Evolutionary conservation across 2,329 filamentous ascomycete species (phyloP), one percentile per base, ranked within the genome.

Genomic region (Verticillium alfalfae): DNA sequence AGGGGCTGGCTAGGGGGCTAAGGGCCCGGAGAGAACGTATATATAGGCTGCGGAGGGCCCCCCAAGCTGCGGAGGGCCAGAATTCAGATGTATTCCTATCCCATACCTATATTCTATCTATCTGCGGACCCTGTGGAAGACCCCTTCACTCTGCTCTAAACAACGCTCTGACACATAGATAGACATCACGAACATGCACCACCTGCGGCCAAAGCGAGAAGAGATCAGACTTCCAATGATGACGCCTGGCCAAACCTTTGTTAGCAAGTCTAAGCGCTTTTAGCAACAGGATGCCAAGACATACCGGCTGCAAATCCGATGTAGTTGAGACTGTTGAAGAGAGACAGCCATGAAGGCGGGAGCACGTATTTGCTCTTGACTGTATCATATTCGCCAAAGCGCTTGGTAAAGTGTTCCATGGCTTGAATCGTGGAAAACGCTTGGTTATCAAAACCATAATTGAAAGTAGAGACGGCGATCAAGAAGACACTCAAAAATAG

Each of bases 381-480:
- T 63, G 55, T 63, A 41, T 75, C 62, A 34, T 65, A 71, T 2
- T 67, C 63, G 0, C 75, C 74, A 58, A 77, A 76, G 22, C 74
- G 69, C 26, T 64, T 67, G 6, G 68, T 68, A 59, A 75, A 78
- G 2, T 72, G 59, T 13, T 70, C 65, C 75, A 77, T 77, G 2
- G 75, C 71, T 64, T 77, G 75, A 0, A 69, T 73, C 0, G 69
- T 73, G 0, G 72, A 68, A 57, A 75, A 75, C 0, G 69, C 76
- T 56, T 75, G 71, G 52, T 76, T 75, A 59, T 77, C 75, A 18
- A 78, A 75, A 34, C 75, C 75, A 70, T 76, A 78, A 60, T 76
- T 78, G 61, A 77, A 72, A 0, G 69, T 69, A 0, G 72, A 75
- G 3, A 77, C 63, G 12, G 74, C 74, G 38, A 77, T 73, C 37